These are phyloP conservation scores for Starmerella asiatica DNA, from an alignment of 805 yeast species.

Conservation along the genomic window DNA sequence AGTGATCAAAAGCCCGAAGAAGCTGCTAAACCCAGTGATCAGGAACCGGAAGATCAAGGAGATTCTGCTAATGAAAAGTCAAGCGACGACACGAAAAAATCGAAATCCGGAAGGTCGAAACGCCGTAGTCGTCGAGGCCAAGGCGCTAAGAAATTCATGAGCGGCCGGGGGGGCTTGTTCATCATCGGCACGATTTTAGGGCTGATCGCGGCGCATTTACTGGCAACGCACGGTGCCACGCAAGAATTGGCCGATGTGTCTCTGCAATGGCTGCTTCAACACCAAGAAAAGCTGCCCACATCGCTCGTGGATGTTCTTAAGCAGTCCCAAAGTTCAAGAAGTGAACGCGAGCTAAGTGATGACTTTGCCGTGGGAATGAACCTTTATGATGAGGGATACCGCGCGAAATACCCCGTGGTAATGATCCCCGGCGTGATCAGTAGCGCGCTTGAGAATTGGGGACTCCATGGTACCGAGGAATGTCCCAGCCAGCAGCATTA, in stretches of 20 bases:
- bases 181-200: conserved; percentile 65
- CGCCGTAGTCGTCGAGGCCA: background rate
- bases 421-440: conserved; percentile 95
- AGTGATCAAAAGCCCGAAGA: no score
- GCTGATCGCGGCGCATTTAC: conserved; percentile 45
- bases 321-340: conserved; percentile 37
- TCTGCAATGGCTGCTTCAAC: conserved; percentile 19
- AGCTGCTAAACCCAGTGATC: no score
- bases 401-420: conserved; percentile 61
- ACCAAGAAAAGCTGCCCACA: conserved; percentile 52
- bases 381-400: conserved; percentile 40
- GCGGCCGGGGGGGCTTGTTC: conserved; percentile 46
- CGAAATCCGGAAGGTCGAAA: background rate
- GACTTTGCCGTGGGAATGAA: conserved; percentile 77
- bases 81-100: background rate
- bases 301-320: conserved; percentile 46
- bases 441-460: conserved; percentile 93
- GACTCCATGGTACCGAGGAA: conserved; percentile 54
- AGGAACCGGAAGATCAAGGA: no score
- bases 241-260: conserved; percentile 18
- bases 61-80: no score
- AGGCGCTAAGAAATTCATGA: conserved; percentile 1
- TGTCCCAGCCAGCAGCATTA: conserved; percentile 80
- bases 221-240: conserved; percentile 32
- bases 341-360: conserved; percentile 37